Conservation (phyloP, 2,329 filamentous ascomycete genomes). For the Trichoderma asperellum region DNA sequence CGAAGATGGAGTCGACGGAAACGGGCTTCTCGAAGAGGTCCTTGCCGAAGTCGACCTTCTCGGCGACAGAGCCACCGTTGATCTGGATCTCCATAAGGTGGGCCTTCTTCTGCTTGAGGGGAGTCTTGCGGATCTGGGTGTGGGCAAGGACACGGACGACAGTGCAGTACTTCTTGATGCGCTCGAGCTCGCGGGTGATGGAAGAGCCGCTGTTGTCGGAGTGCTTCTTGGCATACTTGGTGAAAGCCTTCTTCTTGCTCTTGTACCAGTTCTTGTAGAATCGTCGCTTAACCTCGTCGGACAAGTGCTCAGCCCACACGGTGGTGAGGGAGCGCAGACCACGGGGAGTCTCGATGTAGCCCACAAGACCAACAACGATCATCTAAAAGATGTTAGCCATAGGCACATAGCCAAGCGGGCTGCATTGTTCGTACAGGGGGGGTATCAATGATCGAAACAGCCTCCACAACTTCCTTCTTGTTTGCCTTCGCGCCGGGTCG, state of each 20-base stretch:
- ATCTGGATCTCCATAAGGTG: slow-evolving; percentile 99
- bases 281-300: slow-evolving; percentile 97
- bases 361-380: slow-evolving; percentile 99
- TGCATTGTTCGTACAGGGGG: slow-evolving; percentile 92
- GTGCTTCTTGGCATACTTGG: slow-evolving; percentile 99
- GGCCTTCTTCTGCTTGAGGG: slow-evolving; percentile 99
- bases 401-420: slow-evolving; percentile 76
- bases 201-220: slow-evolving; percentile 87
- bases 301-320: slow-evolving; percentile 99
- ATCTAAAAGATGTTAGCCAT: slow-evolving; percentile 82
- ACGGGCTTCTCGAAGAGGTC: slow-evolving; percentile 99
- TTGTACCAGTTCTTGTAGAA: slow-evolving; percentile 99
- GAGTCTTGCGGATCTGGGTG: slow-evolving; percentile 99
- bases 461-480: slow-evolving; percentile 97
- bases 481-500: slow-evolving; percentile 98
- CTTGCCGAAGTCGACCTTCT: slow-evolving; percentile 96
- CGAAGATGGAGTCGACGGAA: slow-evolving; percentile 90
- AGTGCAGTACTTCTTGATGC: slow-evolving; percentile 99
- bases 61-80: slow-evolving; percentile 93
- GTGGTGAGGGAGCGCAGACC: slow-evolving; percentile 99
- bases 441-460: slow-evolving; percentile 85
- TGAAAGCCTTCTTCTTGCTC: slow-evolving; percentile 99
- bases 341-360: slow-evolving; percentile 99
- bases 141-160: slow-evolving; percentile 98
- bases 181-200: slow-evolving; percentile 96